Evolutionary conservation across 129 eudicot species (phyloP).

Genomic region (Kitagawia praeruptora): DNA sequence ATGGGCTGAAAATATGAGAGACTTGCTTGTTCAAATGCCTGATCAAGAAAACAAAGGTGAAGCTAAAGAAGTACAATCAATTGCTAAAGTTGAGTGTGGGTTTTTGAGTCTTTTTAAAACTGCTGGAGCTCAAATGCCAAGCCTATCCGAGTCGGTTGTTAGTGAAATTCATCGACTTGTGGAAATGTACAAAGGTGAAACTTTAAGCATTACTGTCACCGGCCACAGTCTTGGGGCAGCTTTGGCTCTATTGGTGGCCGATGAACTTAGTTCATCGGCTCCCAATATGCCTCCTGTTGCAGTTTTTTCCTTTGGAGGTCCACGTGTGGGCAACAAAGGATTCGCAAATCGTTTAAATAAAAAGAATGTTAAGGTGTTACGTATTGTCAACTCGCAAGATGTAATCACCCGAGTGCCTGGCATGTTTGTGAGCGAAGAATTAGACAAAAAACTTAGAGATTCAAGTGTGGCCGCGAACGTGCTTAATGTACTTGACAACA

Average conservation of each 20-base stretch:
- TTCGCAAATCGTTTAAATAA: constrained; percentile 10
- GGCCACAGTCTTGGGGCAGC: constrained; percentile 16
- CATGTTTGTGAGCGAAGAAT: constrained; percentile 2
- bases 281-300: constrained; percentile 1
- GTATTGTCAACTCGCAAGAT: constrained; percentile 16
- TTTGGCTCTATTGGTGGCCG: constrained; percentile 8
- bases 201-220: constrained; percentile 12
- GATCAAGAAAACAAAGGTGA: background rate
- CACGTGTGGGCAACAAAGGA: constrained; percentile 17
- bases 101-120: constrained; percentile 12
- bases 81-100: constrained; percentile 14
- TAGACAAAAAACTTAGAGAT: constrained; percentile 1
- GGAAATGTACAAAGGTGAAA: constrained; percentile 10
- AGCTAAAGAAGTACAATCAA: background rate
- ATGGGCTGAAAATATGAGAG: constrained; percentile 33
- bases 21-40: constrained; percentile 18
- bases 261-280: constrained; percentile 7
- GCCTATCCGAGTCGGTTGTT: constrained; percentile 1
- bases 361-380: constrained; percentile 6
- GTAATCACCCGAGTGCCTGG: constrained; percentile 19
- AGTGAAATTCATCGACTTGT: constrained; percentile 2
- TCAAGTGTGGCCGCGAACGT: background rate
- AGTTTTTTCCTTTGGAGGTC: constrained; percentile 15
- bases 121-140: constrained; percentile 7
- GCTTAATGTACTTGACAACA: constrained; percentile 18